Evolutionary conservation across 1,284 basidiomycete genomes (phyloP).

Genomic region (Heliocybe sulcata): DNA sequence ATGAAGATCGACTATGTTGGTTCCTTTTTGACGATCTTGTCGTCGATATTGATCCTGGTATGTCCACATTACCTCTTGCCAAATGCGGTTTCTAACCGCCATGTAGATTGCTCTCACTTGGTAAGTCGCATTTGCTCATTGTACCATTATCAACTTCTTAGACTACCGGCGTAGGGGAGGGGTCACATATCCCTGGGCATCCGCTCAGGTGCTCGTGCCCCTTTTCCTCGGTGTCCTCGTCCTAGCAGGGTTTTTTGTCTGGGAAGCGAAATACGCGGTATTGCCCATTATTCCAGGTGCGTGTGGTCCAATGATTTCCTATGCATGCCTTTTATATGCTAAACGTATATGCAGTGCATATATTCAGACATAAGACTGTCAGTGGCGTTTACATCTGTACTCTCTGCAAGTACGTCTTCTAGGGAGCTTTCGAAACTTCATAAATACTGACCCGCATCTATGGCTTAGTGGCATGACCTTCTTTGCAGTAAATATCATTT

Average conservation of each 20-base stretch:
- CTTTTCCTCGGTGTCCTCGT: constrained; percentile 30
- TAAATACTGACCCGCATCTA: background rate
- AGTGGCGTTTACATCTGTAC: constrained; percentile 28
- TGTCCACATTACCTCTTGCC: constrained; percentile 18
- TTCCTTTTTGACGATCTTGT: constrained; percentile 28
- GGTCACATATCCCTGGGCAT: constrained; percentile 26
- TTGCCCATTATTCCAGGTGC: constrained; percentile 29
- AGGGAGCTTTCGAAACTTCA: no score
- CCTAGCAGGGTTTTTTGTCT: constrained; percentile 29
- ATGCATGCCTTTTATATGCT: constrained; percentile 8
- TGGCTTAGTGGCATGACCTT: constrained; percentile 4
- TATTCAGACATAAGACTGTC: constrained; percentile 34
- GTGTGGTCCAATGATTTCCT: background rate
- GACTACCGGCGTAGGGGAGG: constrained; percentile 22
- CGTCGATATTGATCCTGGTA: constrained; percentile 24
- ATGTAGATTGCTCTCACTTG: constrained; percentile 2
- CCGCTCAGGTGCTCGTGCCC: constrained; percentile 29
- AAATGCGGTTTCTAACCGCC: background rate
- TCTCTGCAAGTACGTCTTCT: constrained; percentile 18
- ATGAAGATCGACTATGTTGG: constrained; percentile 34
- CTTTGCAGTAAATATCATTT: background rate
- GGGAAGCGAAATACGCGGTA: constrained; percentile 31
- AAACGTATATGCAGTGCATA: constrained; percentile 21
- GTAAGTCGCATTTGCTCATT: constrained; percentile 3
- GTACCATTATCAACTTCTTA: background rate